These are phyloP conservation scores for Saccharomyces kudriavzevii DNA, from an alignment of 805 yeast genomes.

Conservation along the genomic window DNA sequence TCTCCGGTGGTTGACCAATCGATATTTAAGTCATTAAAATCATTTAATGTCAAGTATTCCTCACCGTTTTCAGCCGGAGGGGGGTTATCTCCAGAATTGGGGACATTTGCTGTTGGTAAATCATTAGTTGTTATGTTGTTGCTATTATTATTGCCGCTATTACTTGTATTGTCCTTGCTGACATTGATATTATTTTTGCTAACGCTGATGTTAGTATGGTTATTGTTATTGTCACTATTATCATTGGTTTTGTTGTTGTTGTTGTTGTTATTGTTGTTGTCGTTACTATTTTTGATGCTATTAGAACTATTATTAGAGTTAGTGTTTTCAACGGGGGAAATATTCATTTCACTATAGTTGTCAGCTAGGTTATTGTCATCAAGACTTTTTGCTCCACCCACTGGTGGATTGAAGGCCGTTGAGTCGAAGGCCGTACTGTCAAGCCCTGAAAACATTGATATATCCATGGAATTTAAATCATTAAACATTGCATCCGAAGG, in stretches of 20 bases:
- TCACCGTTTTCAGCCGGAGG: conserved; percentile 17
- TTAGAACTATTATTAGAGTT: conserved; percentile 4
- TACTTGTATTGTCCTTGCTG: neutral
- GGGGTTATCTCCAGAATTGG: conserved; percentile 6
- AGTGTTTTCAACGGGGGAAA: conserved; percentile 9
- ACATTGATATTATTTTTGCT: neutral
- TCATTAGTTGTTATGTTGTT: conserved; percentile 1
- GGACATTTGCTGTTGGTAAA: conserved; percentile 9
- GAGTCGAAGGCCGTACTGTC: conserved; percentile 28
- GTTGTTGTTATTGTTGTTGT: conserved; percentile 1
- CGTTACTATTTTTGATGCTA: conserved; percentile 2
- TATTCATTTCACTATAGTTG: neutral
- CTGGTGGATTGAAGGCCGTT: conserved; percentile 8
- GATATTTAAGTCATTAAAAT: conserved; percentile 29
- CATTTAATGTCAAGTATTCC: conserved; percentile 30
- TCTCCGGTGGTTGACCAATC: conserved; percentile 29
- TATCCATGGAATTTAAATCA: conserved; percentile 24
- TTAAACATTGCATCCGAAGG: conserved; percentile 9
- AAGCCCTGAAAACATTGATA: conserved; percentile 26
- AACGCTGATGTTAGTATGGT: conserved; percentile 1
- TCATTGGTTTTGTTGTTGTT: neutral
- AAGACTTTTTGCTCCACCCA: conserved; percentile 2
- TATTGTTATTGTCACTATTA: conserved; percentile 3
- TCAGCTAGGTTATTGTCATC: conserved; percentile 7
- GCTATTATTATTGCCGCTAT: conserved; percentile 4